These are phyloP conservation scores for Talaromyces liani DNA, from an alignment of 495 filamentous ascomycete genomes.

Conservation along the genomic window DNA sequence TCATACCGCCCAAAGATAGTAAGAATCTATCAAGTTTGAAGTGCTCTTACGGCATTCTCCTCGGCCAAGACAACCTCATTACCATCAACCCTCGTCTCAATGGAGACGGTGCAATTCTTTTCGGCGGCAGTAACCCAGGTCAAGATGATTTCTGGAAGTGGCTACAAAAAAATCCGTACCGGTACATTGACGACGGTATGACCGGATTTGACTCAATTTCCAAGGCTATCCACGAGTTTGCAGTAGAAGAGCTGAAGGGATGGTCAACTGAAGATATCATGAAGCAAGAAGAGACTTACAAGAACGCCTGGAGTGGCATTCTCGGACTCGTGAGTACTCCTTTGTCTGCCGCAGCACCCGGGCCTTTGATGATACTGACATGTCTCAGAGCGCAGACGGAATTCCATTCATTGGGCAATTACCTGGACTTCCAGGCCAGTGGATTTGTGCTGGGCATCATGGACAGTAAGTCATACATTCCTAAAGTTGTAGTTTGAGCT, in stretches of 20 bases:
- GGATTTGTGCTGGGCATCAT: constrained; percentile 1
- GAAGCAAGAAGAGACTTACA: neutral
- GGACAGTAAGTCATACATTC: neutral
- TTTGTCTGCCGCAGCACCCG: neutral
- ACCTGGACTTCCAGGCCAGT: constrained; percentile 1
- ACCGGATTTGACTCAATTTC: neutral
- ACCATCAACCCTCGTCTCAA: neutral
- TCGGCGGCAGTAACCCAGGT: neutral
- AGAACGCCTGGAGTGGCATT: neutral
- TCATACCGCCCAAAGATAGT: neutral
- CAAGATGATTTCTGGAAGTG: neutral
- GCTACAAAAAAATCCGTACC: neutral
- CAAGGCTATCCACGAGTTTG: neutral
- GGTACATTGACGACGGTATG: neutral
- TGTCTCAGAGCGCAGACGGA: neutral
- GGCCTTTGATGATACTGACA: neutral
- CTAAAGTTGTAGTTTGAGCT: neutral
- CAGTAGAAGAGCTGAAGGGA: neutral
- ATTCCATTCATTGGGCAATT: neutral
- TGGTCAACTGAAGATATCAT: neutral
- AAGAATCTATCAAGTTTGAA: neutral
- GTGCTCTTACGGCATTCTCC: neutral
- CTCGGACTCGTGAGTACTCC: neutral
- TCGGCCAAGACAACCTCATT: neutral
- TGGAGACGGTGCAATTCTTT: constrained; percentile 1